Evolutionary conservation across 2,329 filamentous ascomycete species (phyloP).

Genomic region (Ciborinia camelliae): DNA sequence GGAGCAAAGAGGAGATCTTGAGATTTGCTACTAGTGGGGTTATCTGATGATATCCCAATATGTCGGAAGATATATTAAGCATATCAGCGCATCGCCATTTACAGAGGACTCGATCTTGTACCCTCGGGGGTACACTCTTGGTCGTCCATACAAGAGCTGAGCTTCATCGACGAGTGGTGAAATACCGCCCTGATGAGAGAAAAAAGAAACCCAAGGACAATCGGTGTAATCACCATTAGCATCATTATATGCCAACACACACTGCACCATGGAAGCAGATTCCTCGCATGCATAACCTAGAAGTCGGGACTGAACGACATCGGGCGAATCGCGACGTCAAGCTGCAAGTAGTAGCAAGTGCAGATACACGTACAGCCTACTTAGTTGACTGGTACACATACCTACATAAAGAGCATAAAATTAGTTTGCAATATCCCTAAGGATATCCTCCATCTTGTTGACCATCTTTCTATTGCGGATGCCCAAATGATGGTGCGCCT

Average conservation of each 20-base stretch:
- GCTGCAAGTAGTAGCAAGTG: background rate
- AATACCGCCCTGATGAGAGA: background rate
- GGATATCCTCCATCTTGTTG: too few species aligned
- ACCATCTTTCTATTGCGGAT: background rate
- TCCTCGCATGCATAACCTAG: too few species aligned
- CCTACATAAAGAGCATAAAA: too few species aligned
- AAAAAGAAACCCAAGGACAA: too few species aligned
- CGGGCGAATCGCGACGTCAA: background rate
- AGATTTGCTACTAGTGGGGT: slow-evolving; percentile 49
- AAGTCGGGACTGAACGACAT: background rate
- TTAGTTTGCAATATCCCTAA: too few species aligned
- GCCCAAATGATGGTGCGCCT: background rate
- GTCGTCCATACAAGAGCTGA: background rate
- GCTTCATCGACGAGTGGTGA: background rate
- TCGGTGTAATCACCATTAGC: background rate
- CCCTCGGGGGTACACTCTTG: background rate
- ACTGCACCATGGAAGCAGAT: background rate
- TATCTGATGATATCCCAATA: background rate
- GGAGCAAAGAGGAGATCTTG: slow-evolving; percentile 45
- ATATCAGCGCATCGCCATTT: background rate
- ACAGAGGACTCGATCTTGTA: background rate
- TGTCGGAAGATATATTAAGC: background rate
- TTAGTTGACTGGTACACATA: background rate
- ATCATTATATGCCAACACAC: background rate
- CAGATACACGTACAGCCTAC: background rate